Evolutionary conservation across 345 rosid species (phyloP), one percentile per base, ranked within the genome.

Genomic region (Acer yangbiense): DNA sequence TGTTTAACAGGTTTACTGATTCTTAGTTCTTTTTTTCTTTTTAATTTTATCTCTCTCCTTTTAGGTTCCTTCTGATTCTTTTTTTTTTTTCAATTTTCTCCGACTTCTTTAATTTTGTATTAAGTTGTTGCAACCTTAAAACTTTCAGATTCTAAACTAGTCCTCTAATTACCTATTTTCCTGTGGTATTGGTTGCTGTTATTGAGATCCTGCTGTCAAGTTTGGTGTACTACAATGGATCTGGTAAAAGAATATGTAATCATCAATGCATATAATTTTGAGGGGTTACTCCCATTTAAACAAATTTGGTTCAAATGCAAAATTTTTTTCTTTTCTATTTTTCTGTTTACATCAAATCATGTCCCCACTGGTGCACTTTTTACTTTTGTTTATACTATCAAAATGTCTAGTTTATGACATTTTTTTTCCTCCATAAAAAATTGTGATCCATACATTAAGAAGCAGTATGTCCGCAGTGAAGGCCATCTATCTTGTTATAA

Each of bases 151-250:
- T 29, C 1, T 46, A 46, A 69, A 46, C 39, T 58, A 13, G 32
- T 46, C n/a, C 41, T 69, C 39, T 7, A 21, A 23, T 43, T 41
- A 11, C 52, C 16, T 67, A n/a, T 44, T 68, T 44, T 20, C 55
- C 16, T 11, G 52, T 52, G 10, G 71, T 68, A 52, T 68, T 43
- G 21, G 72, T 1, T 69, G 39, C 72, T 21, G 72, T 69, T 23
- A 48, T 48, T 44, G 58, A 69, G 9, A 23, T 44, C 17, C 52
- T 43, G n/a, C 32, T 27, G 20, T 43, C 68, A 43, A 68, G n/a
- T 68, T 68, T 20, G 32, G 25, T 43, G 57, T 52, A 52, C 57
- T 4, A 52, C 16, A 16, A 52, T 4, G 7, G 57, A 52, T 52
- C 17, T 52, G 57, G 17, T 14, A 17, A 52, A 52, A 13, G 57